Evolutionary conservation across 169 alveolate genomes (phyloP).

Genomic region (Perkinsus olseni): DNA sequence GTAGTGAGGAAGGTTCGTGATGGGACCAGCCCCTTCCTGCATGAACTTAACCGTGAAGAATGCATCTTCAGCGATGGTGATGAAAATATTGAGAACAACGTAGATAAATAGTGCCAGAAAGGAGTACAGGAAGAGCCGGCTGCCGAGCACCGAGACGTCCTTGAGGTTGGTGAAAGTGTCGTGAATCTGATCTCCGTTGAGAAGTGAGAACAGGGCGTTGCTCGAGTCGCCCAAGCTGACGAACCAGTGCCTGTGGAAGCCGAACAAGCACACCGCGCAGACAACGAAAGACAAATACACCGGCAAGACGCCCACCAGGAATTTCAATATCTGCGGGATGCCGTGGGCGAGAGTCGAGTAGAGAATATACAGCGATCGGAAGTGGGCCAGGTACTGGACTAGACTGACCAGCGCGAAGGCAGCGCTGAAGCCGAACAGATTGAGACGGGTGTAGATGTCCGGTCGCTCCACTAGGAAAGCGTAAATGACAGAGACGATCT

Average conservation of each 20-base stretch:
- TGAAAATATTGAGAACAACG: background rate
- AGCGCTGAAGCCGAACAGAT: background rate
- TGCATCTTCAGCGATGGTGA: background rate
- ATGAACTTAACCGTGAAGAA: background rate
- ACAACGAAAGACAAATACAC: background rate
- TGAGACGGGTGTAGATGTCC: background rate
- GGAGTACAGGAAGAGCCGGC: background rate
- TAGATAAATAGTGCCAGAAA: slow-evolving; percentile 1
- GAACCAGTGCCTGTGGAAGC: background rate
- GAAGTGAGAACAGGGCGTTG: background rate
- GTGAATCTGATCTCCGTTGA: background rate
- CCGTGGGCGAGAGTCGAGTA: background rate
- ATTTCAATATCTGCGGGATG: background rate
- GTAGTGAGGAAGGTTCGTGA: background rate
- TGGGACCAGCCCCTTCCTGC: background rate
- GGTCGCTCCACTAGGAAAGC: background rate
- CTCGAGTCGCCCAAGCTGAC: background rate
- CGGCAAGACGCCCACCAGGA: slow-evolving; percentile 6
- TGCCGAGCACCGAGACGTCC: background rate
- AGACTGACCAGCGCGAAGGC: background rate
- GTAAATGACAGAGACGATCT: background rate
- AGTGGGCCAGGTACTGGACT: background rate
- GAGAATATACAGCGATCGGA: background rate
- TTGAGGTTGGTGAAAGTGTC: background rate
- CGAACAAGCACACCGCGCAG: background rate